Evolutionary conservation across 2,329 filamentous ascomycete genomes (phyloP).

Genomic region (Aureobasidium namibiae): DNA sequence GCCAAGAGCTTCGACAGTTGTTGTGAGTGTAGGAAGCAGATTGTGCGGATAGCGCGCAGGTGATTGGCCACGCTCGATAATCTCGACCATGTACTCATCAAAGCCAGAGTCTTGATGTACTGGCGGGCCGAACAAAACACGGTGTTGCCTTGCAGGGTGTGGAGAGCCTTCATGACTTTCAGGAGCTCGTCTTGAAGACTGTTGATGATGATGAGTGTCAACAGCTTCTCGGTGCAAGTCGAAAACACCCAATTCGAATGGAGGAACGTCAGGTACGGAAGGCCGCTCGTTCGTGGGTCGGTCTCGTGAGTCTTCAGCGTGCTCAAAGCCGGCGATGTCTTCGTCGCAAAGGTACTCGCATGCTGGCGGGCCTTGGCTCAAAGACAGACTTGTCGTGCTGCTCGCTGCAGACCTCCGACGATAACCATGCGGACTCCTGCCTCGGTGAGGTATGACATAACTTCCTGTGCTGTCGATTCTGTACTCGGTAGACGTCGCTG

Average conservation of each 20-base stretch:
- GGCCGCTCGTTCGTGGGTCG: neutral
- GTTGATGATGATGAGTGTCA: neutral
- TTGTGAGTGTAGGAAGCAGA: neutral
- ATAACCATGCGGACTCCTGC: conserved; percentile 29
- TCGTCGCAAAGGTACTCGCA: neutral
- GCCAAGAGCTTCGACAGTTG: neutral
- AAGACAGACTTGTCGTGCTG: conserved; percentile 18
- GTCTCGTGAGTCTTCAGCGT: neutral
- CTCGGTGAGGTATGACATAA: conserved; percentile 32
- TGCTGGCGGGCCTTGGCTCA: neutral
- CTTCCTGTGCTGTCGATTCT: conserved; percentile 36
- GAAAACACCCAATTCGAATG: neutral
- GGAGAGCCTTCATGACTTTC: neutral
- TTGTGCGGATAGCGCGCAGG: neutral
- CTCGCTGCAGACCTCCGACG: conserved; percentile 22
- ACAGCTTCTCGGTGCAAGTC: neutral
- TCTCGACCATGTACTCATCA: conserved; percentile 23
- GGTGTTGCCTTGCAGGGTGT: neutral
- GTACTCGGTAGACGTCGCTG: conserved; percentile 35
- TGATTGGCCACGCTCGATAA: conserved; percentile 7
- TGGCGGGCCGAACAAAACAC: conserved; percentile 13
- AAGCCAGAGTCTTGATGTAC: conserved; percentile 31
- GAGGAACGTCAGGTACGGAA: neutral
- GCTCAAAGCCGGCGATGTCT: neutral
- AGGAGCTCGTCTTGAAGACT: neutral